phyloP scores from a whole-genome alignment of 345 rosid species.

The Bruguiera gymnorhiza region DNA sequence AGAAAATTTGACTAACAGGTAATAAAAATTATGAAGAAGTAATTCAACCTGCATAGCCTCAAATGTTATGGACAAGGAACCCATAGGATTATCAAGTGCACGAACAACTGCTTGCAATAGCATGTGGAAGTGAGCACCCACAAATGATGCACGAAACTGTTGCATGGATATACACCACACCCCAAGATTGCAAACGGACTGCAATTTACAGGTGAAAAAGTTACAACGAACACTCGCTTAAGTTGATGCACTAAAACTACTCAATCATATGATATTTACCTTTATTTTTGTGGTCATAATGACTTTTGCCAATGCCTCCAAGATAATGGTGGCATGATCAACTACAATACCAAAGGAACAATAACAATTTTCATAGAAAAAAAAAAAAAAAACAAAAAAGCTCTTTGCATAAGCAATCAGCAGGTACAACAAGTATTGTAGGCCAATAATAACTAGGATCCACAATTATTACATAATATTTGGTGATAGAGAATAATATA shows the following conservation, averaged over 20 bases:
- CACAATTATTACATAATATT: no score
- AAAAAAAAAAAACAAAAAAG: not conserved
- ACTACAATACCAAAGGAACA: conserved; percentile 22
- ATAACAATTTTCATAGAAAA: not conserved
- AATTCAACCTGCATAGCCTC: conserved; percentile 53
- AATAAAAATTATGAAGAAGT: not conserved
- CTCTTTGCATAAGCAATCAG: not conserved
- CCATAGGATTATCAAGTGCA: conserved; percentile 57
- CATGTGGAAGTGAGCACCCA: conserved; percentile 32
- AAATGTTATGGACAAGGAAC: conserved; percentile 53
- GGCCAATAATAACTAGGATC: no score
- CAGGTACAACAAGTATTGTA: no score
- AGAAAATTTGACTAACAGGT: not conserved
- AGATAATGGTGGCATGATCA: conserved; percentile 24
- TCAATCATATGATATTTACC: conserved; percentile 24
- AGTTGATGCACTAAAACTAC: not conserved
- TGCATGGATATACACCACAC: conserved; percentile 61
- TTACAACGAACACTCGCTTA: conserved; percentile 1
- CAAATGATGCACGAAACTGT: conserved; percentile 34
- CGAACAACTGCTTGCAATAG: conserved; percentile 43
- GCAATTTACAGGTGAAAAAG: conserved; percentile 21
- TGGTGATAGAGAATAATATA: no score
- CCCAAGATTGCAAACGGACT: conserved; percentile 52
- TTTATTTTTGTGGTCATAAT: conserved; percentile 40
- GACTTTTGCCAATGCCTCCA: conserved; percentile 40